Evolutionary conservation across 2,329 filamentous ascomycete species (phyloP), one percentile per base, ranked within the genome.

Genomic region (Gliomastix tumulicola): DNA sequence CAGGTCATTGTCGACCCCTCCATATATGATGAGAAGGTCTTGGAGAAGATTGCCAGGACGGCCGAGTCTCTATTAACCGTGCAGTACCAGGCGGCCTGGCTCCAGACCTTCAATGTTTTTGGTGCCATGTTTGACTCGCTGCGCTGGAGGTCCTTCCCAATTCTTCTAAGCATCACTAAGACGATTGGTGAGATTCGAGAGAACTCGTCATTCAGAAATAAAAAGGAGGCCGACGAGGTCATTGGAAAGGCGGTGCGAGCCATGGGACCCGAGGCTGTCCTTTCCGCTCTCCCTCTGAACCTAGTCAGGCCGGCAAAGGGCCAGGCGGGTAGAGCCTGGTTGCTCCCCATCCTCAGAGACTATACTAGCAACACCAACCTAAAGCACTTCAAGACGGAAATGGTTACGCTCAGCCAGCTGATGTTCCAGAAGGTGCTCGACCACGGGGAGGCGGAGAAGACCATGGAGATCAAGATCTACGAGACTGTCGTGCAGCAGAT

Each of bases 391-490:
- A 82, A 81, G 48, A 67, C 71, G 4, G 88, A 94, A 51, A 80
- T 98, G 59, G 79, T 96, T 6, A 88, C 92, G 13, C 68, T 98
- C 18, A 97, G 90, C 55, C 85, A 95, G 56, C 65, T 76, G 34
- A 85, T 98, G 70, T 96, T 90, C 58, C 87, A 97, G 56, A 80
- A 77, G 46, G 85, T 97, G 6, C 67, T 95, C 32, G 83, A 94
- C 43, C 84, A 94, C 49, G 86, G 84, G 12, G 68, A 76, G 17
- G 79, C 78, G 12, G 85, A 90, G 54, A 96, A 95, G 70, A 92
- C 88, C 0, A 89, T 95, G 74, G 88, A 97, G 57, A 76, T 92
- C 54, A 98, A 98, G 69, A 94, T 98, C 41, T 98, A 92, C 56
- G 90, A 98, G 63, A 97, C 92, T 0, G 69, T 98, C 5, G 87